Percentiles rank a stretch among this genome's conserved stretches.
phyloP scores from a whole-genome alignment of 768 basidiomycete species.

The Trametes villosa region DNA sequence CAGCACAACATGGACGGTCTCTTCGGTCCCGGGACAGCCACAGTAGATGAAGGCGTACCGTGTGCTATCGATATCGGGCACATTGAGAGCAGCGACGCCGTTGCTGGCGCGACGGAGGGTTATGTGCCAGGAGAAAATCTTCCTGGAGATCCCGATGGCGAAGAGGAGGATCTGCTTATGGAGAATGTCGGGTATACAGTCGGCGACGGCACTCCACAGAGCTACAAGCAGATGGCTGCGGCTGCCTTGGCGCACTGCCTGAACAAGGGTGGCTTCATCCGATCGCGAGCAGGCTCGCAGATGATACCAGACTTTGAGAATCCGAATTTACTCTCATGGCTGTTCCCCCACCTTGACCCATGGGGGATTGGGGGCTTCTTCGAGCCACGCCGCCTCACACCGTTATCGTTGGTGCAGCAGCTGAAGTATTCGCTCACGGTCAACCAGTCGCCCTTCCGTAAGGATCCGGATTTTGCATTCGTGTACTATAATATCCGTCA shows the following conservation, averaged over 20 bases:
- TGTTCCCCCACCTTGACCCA: constrained; percentile 25
- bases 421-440: not conserved
- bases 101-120: not conserved
- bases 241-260: not conserved
- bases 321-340: constrained; percentile 9
- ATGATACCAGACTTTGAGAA: constrained; percentile 15
- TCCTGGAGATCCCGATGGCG: not conserved
- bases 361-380: constrained; percentile 15
- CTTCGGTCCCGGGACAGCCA: not conserved
- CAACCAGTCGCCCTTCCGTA: constrained; percentile 7
- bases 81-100: not conserved
- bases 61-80: not conserved
- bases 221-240: not conserved
- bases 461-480: constrained; percentile 22
- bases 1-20: not conserved
- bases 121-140: not conserved
- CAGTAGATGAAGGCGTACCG: not conserved
- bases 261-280: not conserved
- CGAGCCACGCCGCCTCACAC: not conserved
- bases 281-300: not conserved
- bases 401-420: not conserved
- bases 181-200: not conserved
- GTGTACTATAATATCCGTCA: constrained; percentile 25
- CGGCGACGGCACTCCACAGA: not conserved
- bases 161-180: not conserved